phyloP scores from a whole-genome alignment of 169 alveolate genomes.

The Plasmodium vinckei region DNA sequence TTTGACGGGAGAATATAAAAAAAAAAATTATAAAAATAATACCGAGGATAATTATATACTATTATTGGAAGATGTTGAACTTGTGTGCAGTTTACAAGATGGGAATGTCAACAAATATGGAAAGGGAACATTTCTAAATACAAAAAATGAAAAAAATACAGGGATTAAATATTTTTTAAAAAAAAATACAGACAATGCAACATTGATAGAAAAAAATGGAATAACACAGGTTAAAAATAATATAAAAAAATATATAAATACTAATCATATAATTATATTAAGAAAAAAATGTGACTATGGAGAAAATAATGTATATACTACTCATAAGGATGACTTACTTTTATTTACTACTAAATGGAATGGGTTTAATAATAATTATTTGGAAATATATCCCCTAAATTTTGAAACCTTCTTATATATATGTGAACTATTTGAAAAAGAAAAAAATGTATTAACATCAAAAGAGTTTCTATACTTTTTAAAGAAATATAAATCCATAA shows the following conservation, averaged over 20 bases:
- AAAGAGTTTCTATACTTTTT: slow-evolving; percentile 23
- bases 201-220: slow-evolving; percentile 19
- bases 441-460: slow-evolving; percentile 9
- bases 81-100: slow-evolving; percentile 14
- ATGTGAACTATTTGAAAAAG: slow-evolving; percentile 21
- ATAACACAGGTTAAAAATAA: background rate
- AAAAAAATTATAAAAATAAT: slow-evolving; percentile 1
- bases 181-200: background rate
- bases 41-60: slow-evolving; percentile 38
- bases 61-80: slow-evolving; percentile 10
- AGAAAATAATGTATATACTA: background rate
- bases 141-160: background rate
- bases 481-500: slow-evolving; percentile 10
- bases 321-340: background rate
- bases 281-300: background rate
- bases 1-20: background rate
- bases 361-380: slow-evolving; percentile 8
- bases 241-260: slow-evolving; percentile 16
- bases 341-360: slow-evolving; percentile 44
- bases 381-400: slow-evolving; percentile 54
- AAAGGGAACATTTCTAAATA: background rate
- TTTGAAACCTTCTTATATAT: slow-evolving; percentile 26
- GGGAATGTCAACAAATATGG: background rate
- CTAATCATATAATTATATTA: slow-evolving; percentile 33
- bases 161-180: slow-evolving; percentile 16